Base-by-base conservation (phyloP, 176 grass and related monocot species). In the Avena insularis region DNA sequence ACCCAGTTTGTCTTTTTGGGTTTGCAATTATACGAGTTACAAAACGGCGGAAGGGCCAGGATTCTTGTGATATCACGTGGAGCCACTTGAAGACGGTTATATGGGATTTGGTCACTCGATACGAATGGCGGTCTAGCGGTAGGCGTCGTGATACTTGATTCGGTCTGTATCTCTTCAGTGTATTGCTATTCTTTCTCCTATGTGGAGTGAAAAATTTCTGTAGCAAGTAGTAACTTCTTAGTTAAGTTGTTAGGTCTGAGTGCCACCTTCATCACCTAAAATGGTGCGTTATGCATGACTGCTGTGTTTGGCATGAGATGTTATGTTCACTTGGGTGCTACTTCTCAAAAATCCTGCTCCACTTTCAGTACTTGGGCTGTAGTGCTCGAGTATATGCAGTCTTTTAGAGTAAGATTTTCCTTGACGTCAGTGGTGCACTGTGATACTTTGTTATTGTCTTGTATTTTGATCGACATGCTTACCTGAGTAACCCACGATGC, bases 151-250 rank as follows among this genome's bases (percentile, higher is more conserved):
- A 46, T 72, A 72, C 10, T 72, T 72, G 19, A 46, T 72, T 47
- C 19, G 17, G 15, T 19, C 45, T 71, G 68, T 45, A 21, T 72
- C 4, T 72, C 19, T 72, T 45, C 36, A n/a, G 69, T 72, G 19
- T 45, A 46, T 45, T 71, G 17, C 17, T 45, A 46, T 72, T 38
- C 17, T 71, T 71, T 71, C 68, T 45, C 68, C 68, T 72, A 72
- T 72, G 69, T n/a, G 38, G 69, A 72, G 69, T 71, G 67, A 21
- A 19, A 72, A 46, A 46, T 43, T 72, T 46, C 38, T 72, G 69
- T 46, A 72, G 2, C 21, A 46, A 45, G 69, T 46, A 72, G 2
- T 46, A 46, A 45, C 5, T 17, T 69, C 35, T 69, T 70, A 40
- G 35, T 38, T 17, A 68, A 8, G 31, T 35, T 31, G 15, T 9